phyloP scores from a whole-genome alignment of 331 rosid species.

The Malus hybrid region DNA sequence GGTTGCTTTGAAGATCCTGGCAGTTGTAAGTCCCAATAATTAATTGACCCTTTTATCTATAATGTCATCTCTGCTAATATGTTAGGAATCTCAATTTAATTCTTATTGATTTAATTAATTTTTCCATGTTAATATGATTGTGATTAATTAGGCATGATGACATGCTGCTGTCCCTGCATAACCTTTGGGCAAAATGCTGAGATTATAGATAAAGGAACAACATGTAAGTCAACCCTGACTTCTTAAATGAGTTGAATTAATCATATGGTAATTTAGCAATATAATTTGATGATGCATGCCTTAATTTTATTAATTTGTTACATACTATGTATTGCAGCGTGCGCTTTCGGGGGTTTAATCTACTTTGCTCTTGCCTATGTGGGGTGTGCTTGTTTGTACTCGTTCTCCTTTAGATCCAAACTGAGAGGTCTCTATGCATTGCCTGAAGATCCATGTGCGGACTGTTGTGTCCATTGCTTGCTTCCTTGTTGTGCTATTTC shows the following conservation, averaged over 20 bases:
- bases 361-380: not conserved
- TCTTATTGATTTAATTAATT: too few relatives aligned
- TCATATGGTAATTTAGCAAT: too few relatives aligned
- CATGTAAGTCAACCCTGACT: slow-evolving; percentile 8
- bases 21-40: not conserved
- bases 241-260: too few relatives aligned
- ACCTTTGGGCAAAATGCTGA: slow-evolving; percentile 39
- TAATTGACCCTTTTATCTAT: too few relatives aligned
- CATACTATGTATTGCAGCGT: slow-evolving; percentile 15
- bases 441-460: slow-evolving; percentile 36
- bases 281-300: too few relatives aligned
- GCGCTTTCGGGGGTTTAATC: slow-evolving; percentile 13
- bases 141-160: slow-evolving; percentile 21
- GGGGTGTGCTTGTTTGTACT: slow-evolving; percentile 17
- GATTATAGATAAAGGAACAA: slow-evolving; percentile 27
- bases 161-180: slow-evolving; percentile 39
- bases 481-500: slow-evolving; percentile 27
- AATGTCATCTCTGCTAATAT: too few relatives aligned
- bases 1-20: slow-evolving; percentile 30
- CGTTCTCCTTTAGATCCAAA: slow-evolving; percentile 24
- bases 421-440: slow-evolving; percentile 26
- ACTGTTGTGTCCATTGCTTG: slow-evolving; percentile 30
- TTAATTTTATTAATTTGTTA: not conserved
- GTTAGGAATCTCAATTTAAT: too few relatives aligned
- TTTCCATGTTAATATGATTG: too few relatives aligned